Conservation (phyloP, 805 yeast genomes). For the Metschnikowia noctiluminum region DNA sequence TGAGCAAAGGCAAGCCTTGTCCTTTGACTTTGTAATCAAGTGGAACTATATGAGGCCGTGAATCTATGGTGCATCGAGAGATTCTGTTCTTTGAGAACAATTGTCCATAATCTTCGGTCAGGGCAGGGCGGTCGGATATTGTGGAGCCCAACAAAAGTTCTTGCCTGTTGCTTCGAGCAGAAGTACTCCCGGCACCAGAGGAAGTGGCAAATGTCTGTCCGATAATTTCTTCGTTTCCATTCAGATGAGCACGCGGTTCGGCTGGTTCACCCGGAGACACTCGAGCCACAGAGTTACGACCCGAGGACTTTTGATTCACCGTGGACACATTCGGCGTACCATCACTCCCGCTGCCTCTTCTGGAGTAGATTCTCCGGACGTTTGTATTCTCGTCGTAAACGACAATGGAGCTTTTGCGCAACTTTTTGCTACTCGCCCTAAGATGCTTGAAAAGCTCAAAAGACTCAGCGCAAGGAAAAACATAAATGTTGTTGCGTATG, state of each 20-base stretch:
- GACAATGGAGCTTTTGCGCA: constrained; percentile 21
- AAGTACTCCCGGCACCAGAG: too few species aligned
- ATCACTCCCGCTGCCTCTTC: background rate
- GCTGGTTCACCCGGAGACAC: too few species aligned
- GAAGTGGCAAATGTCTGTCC: too few species aligned
- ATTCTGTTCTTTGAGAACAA: background rate
- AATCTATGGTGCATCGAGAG: constrained; percentile 20
- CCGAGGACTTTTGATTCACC: too few species aligned
- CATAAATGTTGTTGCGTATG: constrained; percentile 25
- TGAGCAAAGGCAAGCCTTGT: constrained; percentile 36
- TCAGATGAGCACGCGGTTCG: too few species aligned
- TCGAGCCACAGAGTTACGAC: too few species aligned
- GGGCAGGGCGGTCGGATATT: background rate
- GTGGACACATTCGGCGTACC: background rate
- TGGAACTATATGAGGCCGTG: constrained; percentile 32
- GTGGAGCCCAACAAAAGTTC: too few species aligned
- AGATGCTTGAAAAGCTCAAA: constrained; percentile 28
- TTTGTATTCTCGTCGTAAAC: constrained; percentile 6
- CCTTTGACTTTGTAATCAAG: constrained; percentile 30
- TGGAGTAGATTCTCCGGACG: constrained; percentile 1
- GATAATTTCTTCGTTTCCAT: too few species aligned
- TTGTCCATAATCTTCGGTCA: background rate
- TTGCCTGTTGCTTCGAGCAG: too few species aligned
- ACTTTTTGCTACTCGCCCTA: constrained; percentile 21
- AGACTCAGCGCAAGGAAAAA: constrained; percentile 31